Evolutionary conservation across 352 stramenopile species (phyloP).

Genomic region (Phytophthora colocasiae): DNA sequence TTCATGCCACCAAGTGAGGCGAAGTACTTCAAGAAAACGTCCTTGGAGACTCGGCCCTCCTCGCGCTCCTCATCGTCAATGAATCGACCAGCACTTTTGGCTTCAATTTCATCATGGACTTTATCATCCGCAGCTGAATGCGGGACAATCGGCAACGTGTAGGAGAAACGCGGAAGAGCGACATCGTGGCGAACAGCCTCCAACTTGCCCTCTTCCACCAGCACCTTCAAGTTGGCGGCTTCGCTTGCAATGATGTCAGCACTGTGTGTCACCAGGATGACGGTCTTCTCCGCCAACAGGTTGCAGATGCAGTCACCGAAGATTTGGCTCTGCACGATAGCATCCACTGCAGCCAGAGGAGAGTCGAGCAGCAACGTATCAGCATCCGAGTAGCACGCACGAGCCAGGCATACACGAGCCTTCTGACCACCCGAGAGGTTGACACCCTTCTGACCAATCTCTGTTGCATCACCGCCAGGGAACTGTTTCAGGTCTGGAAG

Average conservation of each 20-base stretch:
- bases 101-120: conserved; percentile 8
- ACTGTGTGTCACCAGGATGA: conserved; percentile 93
- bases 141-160: conserved; percentile 14
- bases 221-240: conserved; percentile 37
- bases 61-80: conserved; percentile 54
- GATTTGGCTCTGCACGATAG: conserved; percentile 92
- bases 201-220: conserved; percentile 31
- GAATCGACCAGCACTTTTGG: conserved; percentile 18
- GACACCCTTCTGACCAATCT: conserved; percentile 96
- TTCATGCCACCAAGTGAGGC: conserved; percentile 40
- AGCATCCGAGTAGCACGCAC: conserved; percentile 65
- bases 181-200: conserved; percentile 18
- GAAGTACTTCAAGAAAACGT: conserved; percentile 55
- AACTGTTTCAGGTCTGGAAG: conserved; percentile 88
- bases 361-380: conserved; percentile 88
- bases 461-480: conserved; percentile 87
- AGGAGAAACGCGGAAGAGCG: conserved; percentile 8
- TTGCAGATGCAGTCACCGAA: conserved; percentile 65
- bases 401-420: conserved; percentile 69
- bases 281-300: conserved; percentile 55
- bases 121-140: not conserved
- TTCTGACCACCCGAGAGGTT: conserved; percentile 96
- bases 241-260: conserved; percentile 62
- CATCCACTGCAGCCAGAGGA: conserved; percentile 92
- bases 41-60: conserved; percentile 50